Percentiles rank a stretch among this genome's conserved stretches.
phyloP scores from a whole-genome alignment of 768 basidiomycete genomes.

The Panellus pusillus region DNA sequence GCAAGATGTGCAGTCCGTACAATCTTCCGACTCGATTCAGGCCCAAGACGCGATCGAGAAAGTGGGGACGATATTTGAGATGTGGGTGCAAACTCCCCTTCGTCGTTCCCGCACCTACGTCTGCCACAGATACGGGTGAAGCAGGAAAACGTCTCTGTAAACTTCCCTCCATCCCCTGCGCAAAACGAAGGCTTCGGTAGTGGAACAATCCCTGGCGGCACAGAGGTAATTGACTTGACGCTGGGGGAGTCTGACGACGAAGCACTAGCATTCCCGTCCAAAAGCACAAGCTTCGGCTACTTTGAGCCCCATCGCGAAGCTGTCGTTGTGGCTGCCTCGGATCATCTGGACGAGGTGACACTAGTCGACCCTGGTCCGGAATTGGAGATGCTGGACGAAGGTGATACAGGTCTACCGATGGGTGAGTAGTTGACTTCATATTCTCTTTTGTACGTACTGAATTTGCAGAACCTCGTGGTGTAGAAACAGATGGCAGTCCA shows the following conservation, averaged over 20 bases:
- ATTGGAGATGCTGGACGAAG: not conserved
- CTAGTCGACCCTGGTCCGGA: not conserved
- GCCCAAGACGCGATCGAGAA: too few relatives aligned
- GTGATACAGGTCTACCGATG: not conserved
- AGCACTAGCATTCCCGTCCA: not conserved
- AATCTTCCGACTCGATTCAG: too few relatives aligned
- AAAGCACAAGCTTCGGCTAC: not conserved
- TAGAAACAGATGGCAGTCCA: not conserved
- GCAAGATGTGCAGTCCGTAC: too few relatives aligned
- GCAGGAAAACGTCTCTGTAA: not conserved
- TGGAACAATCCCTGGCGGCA: too few relatives aligned
- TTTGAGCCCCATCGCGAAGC: not conserved
- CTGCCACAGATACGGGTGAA: not conserved
- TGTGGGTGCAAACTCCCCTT: too few relatives aligned
- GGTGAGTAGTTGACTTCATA: not conserved
- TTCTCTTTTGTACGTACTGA: not conserved
- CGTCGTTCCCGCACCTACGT: too few relatives aligned
- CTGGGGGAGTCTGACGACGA: slow-evolving; percentile 19
- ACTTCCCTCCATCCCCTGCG: too few relatives aligned
- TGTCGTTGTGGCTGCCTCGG: not conserved
- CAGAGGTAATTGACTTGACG: slow-evolving; percentile 16
- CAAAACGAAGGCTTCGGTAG: too few relatives aligned
- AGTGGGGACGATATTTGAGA: too few relatives aligned
- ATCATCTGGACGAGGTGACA: not conserved
- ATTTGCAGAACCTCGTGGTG: not conserved